A percentile compares a stretch with the other conserved stretches of the same genome.
These are phyloP conservation scores for Penicillium maclennaniae DNA, from an alignment of 495 filamentous ascomycete species.

Conservation along the genomic window DNA sequence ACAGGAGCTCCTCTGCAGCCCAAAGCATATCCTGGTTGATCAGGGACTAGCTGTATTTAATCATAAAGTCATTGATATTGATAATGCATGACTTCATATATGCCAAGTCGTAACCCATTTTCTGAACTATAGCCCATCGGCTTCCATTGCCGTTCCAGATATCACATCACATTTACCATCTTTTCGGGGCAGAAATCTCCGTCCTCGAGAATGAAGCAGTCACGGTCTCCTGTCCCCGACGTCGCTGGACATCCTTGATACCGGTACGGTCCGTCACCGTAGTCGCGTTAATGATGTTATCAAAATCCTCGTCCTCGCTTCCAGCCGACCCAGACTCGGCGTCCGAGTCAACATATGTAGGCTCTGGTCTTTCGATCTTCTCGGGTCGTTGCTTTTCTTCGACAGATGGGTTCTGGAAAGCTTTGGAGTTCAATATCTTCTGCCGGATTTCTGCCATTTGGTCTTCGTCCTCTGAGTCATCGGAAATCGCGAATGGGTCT, in stretches of 20 bases:
- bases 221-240: constrained; percentile 39
- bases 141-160: background rate
- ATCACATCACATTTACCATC: constrained; percentile 39
- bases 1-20: background rate
- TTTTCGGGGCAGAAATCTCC: constrained; percentile 57
- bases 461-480: constrained; percentile 76
- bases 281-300: constrained; percentile 86
- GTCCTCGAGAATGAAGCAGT: constrained; percentile 62
- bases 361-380: constrained; percentile 50
- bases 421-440: constrained; percentile 78
- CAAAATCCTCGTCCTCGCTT: constrained; percentile 69
- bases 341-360: constrained; percentile 59
- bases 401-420: constrained; percentile 64
- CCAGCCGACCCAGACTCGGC: constrained; percentile 69
- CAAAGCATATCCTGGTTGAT: background rate
- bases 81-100: background rate
- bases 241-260: constrained; percentile 56
- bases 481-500: constrained; percentile 69
- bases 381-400: constrained; percentile 51
- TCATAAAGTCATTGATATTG: background rate
- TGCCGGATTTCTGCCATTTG: constrained; percentile 89
- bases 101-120: background rate
- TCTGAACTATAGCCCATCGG: background rate
- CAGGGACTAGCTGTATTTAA: background rate
- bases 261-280: constrained; percentile 81